Evolutionary conservation across 805 yeast species (phyloP), one percentile per base, ranked within the genome.

Genomic region (Maudiozyma pseudohumilis): DNA sequence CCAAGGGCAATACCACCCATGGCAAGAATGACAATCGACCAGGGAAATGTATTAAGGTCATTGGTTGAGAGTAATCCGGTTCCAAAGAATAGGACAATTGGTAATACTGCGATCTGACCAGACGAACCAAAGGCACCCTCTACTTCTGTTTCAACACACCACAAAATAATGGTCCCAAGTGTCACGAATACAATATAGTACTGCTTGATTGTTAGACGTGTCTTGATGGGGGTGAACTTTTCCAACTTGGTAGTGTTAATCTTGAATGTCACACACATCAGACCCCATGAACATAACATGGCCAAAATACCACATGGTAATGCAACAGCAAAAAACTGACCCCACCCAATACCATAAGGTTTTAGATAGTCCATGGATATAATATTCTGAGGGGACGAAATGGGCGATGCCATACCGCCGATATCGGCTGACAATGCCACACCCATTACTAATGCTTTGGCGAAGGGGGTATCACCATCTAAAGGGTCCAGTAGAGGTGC

Each of bases 1-100:
- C 98, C 98, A 34, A 89, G 68, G 1, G 95, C 92, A 39, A 89
- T 71, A 47, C 97, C 97, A 27, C 98, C 98, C 97, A 92, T 89
- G 9, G 97, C 96, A 44, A 89, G 68, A 32, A 88, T 76, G 13
- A 92, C 94, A 53, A 92, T 89, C 5, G 94, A 82, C 98, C 98
- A 89, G 19, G 95, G 85, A 61, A 89, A 89, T 56, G 85, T 84
- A 61, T 89, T 88, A 58, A 89, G 80, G 58, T 92, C 97, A 34
- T 84, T 82, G 1, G 88, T 77, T 5, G 83, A 70, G 42, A 89
- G 64, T 24, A 88, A 59, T 1, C 96, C 96, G 0, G 95, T 75
- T 11, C 96, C 97, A 55, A 89, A 89, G 55, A 92, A 81, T 23
- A 87, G 62, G 13, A 85, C 77, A 40, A 89, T 73, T 8, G 97